Evolutionary conservation across 164 flowering plant species (phyloP).

Genomic region (Amborella trichopoda): DNA sequence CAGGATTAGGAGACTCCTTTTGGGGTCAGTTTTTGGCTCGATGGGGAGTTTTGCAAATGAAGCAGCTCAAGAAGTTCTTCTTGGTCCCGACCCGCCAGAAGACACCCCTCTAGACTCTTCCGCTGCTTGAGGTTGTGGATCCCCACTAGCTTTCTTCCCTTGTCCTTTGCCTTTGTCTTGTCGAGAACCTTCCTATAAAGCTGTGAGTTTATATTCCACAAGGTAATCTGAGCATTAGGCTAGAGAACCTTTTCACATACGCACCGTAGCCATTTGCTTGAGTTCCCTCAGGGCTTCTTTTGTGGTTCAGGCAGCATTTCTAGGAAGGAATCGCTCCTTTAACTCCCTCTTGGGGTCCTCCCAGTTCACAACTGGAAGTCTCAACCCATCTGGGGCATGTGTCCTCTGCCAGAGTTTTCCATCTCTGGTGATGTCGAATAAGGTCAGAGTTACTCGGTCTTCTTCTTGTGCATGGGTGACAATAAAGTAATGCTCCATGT

Average conservation of each 20-base stretch:
- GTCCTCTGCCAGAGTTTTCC: slow-evolving; percentile 4
- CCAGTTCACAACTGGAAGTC: not conserved
- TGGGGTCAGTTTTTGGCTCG: not conserved
- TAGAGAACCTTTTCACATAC: slow-evolving; percentile 8
- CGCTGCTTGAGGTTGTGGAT: too few relatives aligned
- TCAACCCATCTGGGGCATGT: not conserved
- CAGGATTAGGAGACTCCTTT: too few relatives aligned
- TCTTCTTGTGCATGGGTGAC: not conserved
- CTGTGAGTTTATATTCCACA: not conserved
- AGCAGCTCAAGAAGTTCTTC: not conserved
- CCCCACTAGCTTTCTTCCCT: not conserved
- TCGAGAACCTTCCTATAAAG: not conserved
- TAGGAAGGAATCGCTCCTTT: slow-evolving; percentile 7
- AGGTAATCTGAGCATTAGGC: slow-evolving; percentile 8
- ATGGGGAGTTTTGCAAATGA: slow-evolving; percentile 1
- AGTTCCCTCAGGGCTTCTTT: slow-evolving; percentile 1
- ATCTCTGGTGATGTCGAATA: slow-evolving; percentile 1
- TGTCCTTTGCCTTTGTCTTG: not conserved
- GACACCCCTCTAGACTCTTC: too few relatives aligned
- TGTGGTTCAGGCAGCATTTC: slow-evolving; percentile 8
- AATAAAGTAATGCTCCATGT: slow-evolving; percentile 9
- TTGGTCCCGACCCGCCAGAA: not conserved
- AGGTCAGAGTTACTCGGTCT: slow-evolving; percentile 1
- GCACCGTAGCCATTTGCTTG: not conserved
- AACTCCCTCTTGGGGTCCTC: slow-evolving; percentile 1